phyloP scores from a whole-genome alignment of 2,329 filamentous ascomycete species.

The Hortaea werneckii region DNA sequence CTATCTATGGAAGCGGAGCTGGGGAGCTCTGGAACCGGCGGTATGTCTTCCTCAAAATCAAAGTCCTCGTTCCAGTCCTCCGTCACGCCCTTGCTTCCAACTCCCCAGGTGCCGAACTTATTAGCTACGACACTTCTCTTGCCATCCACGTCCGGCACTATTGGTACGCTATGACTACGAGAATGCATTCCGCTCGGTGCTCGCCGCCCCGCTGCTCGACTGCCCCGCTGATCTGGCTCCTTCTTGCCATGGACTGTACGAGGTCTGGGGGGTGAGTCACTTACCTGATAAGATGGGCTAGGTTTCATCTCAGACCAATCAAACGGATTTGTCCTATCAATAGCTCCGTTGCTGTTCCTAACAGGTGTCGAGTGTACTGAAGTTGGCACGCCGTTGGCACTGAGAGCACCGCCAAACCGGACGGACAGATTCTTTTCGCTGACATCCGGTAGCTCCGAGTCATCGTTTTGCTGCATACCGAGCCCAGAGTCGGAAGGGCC shows the following conservation, averaged over 20 bases:
- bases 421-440: slow-evolving; percentile 8
- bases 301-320: slow-evolving; percentile 56
- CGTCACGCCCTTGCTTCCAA: slow-evolving; percentile 67
- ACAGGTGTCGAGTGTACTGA: slow-evolving; percentile 29
- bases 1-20: slow-evolving; percentile 26
- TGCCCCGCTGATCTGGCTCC: slow-evolving; percentile 58
- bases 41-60: slow-evolving; percentile 51
- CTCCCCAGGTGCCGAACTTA: slow-evolving; percentile 75
- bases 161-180: slow-evolving; percentile 71
- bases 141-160: slow-evolving; percentile 49
- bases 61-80: slow-evolving; percentile 91
- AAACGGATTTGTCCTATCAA: slow-evolving; percentile 53
- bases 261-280: slow-evolving; percentile 52
- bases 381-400: slow-evolving; percentile 15
- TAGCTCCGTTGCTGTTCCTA: slow-evolving; percentile 25
- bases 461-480: slow-evolving; percentile 24
- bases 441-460: slow-evolving; percentile 8
- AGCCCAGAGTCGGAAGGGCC: slow-evolving; percentile 21
- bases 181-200: slow-evolving; percentile 60
- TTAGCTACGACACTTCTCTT: slow-evolving; percentile 46
- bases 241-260: slow-evolving; percentile 71
- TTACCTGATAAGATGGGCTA: slow-evolving; percentile 50
- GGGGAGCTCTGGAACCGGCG: slow-evolving; percentile 26
- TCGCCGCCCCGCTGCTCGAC: slow-evolving; percentile 56
- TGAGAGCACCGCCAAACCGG: slow-evolving; percentile 15